Evolutionary conservation across 768 basidiomycete genomes (phyloP).

Genomic region (Infundibulicybe gibba): DNA sequence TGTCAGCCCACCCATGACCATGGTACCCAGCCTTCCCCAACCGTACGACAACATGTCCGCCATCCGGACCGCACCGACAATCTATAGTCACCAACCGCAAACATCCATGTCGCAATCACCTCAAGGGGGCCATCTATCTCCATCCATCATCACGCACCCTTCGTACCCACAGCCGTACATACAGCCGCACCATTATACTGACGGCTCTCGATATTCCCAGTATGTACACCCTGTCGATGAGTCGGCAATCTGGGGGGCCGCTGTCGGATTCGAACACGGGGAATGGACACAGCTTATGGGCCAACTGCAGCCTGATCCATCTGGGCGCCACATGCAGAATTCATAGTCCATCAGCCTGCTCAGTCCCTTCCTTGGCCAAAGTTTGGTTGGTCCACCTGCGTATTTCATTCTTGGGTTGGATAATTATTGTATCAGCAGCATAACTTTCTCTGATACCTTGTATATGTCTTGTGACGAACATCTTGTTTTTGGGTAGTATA

Average conservation of each 20-base stretch:
- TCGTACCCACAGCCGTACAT: conserved; percentile 18
- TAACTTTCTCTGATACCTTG: conserved; percentile 10
- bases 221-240: conserved; percentile 59
- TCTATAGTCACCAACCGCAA: conserved; percentile 2
- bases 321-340: conserved; percentile 29
- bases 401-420: conserved; percentile 14
- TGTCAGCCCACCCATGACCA: conserved; percentile 49
- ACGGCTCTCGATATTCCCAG: conserved; percentile 34
- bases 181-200: conserved; percentile 31
- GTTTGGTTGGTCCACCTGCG: conserved; percentile 17
- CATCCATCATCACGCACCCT: not conserved
- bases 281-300: conserved; percentile 58
- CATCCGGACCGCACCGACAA: conserved; percentile 18
- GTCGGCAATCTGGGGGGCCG: conserved; percentile 69
- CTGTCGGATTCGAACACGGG: conserved; percentile 69
- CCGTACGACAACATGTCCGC: conserved; percentile 17
- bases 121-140: not conserved
- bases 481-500: conserved; percentile 12
- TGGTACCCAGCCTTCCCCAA: conserved; percentile 29
- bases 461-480: conserved; percentile 8
- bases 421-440: conserved; percentile 12
- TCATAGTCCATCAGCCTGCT: conserved; percentile 21
- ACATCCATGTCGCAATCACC: not conserved
- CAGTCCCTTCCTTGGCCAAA: conserved; percentile 11
- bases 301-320: conserved; percentile 1